A percentile compares a stretch with the other conserved stretches of the same genome.
These are phyloP conservation scores for Lagenaria siceraria DNA, from an alignment of 306 rosid genomes.

Conservation along the genomic window DNA sequence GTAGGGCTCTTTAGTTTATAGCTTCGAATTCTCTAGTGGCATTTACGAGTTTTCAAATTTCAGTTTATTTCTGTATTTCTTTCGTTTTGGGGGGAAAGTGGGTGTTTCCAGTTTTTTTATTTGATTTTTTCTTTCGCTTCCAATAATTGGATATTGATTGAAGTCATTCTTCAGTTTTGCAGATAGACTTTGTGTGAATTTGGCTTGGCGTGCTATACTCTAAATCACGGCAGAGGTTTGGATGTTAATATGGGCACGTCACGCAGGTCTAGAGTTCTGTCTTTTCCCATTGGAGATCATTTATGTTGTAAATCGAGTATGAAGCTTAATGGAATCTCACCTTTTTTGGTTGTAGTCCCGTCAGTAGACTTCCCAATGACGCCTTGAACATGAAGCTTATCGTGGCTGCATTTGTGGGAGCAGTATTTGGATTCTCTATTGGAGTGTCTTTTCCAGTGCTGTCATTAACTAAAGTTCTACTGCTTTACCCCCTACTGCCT, in stretches of 20 bases:
- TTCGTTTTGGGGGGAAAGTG: not conserved
- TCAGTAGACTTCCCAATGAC: constrained; percentile 56
- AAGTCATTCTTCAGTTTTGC: not conserved
- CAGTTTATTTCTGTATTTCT: not conserved
- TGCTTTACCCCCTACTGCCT: not conserved
- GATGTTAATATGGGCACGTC: constrained; percentile 59
- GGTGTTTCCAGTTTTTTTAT: not conserved
- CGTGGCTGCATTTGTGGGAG: constrained; percentile 70
- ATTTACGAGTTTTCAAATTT: not conserved
- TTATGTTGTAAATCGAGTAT: not conserved
- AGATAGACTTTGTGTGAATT: not conserved
- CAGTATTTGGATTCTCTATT: constrained; percentile 63
- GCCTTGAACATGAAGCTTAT: constrained; percentile 65
- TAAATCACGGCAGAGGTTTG: constrained; percentile 15
- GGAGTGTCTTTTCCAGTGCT: constrained; percentile 72
- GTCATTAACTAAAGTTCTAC: constrained; percentile 57
- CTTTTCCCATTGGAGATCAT: not conserved
- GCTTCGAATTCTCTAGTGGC: not conserved
- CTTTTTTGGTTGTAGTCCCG: constrained; percentile 42
- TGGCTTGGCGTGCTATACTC: not conserved
- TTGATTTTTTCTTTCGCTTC: not conserved
- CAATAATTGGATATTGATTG: not conserved
- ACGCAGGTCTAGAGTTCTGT: constrained; percentile 44
- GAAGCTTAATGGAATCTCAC: not conserved
- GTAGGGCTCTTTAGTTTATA: not conserved